These are phyloP conservation scores for Fusarium mexicanum DNA, from an alignment of 2,329 filamentous ascomycete species.

Conservation along the genomic window DNA sequence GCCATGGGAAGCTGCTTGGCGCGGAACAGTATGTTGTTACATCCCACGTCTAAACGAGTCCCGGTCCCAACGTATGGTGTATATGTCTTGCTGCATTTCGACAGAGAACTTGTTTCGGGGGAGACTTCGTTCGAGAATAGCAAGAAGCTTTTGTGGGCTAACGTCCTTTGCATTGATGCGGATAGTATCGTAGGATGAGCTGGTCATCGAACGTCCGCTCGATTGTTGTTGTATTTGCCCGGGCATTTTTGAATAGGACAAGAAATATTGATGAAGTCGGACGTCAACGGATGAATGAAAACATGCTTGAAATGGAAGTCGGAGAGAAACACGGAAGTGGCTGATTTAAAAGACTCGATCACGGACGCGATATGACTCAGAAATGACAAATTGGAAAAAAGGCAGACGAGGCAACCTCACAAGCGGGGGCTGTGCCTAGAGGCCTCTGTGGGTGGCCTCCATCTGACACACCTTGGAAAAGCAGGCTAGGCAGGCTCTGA, in stretches of 20 bases:
- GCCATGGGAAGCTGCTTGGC: background rate
- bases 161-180: background rate
- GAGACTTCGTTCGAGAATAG: background rate
- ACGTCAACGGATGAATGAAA: background rate
- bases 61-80: background rate
- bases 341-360: background rate
- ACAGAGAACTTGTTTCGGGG: background rate
- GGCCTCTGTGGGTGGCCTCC: background rate
- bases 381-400: background rate
- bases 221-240: background rate
- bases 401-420: background rate
- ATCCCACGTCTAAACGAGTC: background rate
- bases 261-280: background rate
- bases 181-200: background rate
- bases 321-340: background rate
- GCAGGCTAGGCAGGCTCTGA: background rate
- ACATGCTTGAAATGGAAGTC: background rate
- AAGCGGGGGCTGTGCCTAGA: background rate
- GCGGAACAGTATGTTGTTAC: background rate
- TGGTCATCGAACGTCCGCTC: background rate
- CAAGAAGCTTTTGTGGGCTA: background rate
- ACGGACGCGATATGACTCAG: background rate
- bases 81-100: background rate
- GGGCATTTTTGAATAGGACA: background rate
- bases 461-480: background rate